phyloP scores from a whole-genome alignment of 1,284 basidiomycete species.

The Tilletiopsis washingtonensis region DNA sequence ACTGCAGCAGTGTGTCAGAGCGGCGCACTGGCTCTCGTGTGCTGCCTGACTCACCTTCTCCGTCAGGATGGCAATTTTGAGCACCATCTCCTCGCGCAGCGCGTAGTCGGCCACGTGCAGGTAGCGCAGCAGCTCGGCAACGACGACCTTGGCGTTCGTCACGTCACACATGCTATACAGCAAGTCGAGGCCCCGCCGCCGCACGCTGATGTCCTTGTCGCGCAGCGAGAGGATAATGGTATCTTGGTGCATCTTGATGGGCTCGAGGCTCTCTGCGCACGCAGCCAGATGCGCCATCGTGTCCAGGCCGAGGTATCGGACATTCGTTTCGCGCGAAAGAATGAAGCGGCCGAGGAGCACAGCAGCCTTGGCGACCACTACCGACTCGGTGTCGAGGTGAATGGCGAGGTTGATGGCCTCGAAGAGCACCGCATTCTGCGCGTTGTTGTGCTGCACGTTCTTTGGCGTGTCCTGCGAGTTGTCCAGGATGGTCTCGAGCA shows the following conservation, averaged over 20 bases:
- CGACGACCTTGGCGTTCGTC: conserved; percentile 87
- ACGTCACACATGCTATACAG: conserved; percentile 98
- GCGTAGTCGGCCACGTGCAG: conserved; percentile 90
- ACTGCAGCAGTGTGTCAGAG: conserved; percentile 45
- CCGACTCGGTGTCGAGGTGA: conserved; percentile 85
- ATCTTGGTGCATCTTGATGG: conserved; percentile 89
- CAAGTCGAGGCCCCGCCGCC: conserved; percentile 84
- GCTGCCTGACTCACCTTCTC: conserved; percentile 61
- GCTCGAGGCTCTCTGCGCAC: conserved; percentile 68
- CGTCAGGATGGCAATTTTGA: conserved; percentile 95
- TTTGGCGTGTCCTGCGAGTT: conserved; percentile 87
- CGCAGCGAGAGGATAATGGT: conserved; percentile 89
- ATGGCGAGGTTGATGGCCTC: conserved; percentile 97
- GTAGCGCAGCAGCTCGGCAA: conserved; percentile 86
- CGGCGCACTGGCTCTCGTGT: not conserved
- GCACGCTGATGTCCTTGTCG: conserved; percentile 95
- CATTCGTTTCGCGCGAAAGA: conserved; percentile 94
- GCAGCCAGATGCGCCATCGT: conserved; percentile 98
- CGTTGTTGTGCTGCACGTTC: conserved; percentile 97
- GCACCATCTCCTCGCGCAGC: conserved; percentile 91
- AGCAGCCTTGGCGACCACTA: conserved; percentile 80
- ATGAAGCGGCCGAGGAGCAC: conserved; percentile 90
- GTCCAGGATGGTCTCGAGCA: conserved; percentile 82
- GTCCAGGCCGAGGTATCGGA: conserved; percentile 92
- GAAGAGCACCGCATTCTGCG: conserved; percentile 94